A percentile compares a stretch with the other conserved stretches of the same genome.
phyloP scores from a whole-genome alignment of 805 yeast species.

The Zygosaccharomyces lentus region DNA sequence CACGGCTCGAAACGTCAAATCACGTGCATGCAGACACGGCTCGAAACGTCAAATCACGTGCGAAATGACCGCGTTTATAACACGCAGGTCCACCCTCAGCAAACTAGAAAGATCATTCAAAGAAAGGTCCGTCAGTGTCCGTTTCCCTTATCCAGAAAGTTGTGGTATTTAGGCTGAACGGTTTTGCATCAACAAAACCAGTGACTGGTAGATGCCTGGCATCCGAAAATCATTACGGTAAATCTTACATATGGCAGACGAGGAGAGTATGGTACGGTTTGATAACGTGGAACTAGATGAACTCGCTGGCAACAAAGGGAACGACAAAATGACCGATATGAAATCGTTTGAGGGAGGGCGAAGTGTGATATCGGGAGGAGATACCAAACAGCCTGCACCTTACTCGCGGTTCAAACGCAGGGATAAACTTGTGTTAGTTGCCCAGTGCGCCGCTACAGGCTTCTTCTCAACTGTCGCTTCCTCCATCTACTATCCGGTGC shows the following conservation, averaged over 20 bases:
- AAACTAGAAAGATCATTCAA: neutral
- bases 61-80: neutral
- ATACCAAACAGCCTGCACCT: conserved; percentile 20
- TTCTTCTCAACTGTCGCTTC: conserved; percentile 67
- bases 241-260: neutral
- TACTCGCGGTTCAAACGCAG: conserved; percentile 42
- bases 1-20: too few species aligned
- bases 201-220: neutral
- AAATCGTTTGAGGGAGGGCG: neutral
- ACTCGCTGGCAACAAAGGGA: neutral
- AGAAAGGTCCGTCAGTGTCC: neutral
- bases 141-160: neutral
- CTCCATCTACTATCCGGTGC: conserved; percentile 78
- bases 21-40: neutral
- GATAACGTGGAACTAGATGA: neutral
- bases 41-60: neutral
- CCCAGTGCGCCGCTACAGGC: conserved; percentile 45
- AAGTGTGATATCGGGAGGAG: neutral
- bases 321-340: neutral
- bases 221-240: neutral
- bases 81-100: neutral
- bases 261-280: neutral
- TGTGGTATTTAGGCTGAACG: neutral
- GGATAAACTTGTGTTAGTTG: conserved; percentile 42
- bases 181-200: neutral